Percentiles rank a stretch among this genome's conserved stretches.
These are phyloP conservation scores for Didymella exigua DNA, from an alignment of 2,329 filamentous ascomycete genomes.

Conservation along the genomic window DNA sequence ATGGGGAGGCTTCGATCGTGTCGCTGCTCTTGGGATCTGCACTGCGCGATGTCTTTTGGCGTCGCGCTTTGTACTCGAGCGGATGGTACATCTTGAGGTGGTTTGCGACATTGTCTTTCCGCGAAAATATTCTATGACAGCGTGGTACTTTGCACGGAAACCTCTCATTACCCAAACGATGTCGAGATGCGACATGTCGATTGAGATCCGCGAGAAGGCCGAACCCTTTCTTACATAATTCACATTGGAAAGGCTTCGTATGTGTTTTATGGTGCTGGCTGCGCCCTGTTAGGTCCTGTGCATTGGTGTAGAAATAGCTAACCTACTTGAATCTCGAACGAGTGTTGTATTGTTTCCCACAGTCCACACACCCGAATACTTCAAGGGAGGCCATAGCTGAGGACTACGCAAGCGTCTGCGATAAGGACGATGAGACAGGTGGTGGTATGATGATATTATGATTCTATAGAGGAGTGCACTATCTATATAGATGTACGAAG, in stretches of 20 bases:
- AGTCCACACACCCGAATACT: not conserved
- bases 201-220: constrained; percentile 7
- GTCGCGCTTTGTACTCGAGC: not conserved
- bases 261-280: constrained; percentile 22
- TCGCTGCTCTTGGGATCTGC: not conserved
- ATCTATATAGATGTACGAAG: too few species aligned
- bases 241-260: constrained; percentile 5
- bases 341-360: not conserved
- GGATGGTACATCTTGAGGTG: constrained; percentile 1
- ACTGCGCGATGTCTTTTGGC: not conserved
- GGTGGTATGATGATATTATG: too few species aligned
- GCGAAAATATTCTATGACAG: not conserved
- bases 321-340: constrained; percentile 8
- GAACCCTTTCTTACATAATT: constrained; percentile 8
- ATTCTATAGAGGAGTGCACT: too few species aligned
- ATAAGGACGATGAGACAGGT: too few species aligned
- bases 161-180: constrained; percentile 8
- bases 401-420: too few species aligned
- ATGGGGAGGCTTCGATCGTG: not conserved
- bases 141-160: not conserved
- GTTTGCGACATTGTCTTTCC: constrained; percentile 18
- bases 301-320: not conserved
- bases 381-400: not conserved
- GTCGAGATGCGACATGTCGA: constrained; percentile 7
- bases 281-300: not conserved